A percentile compares a stretch with the other conserved stretches of the same genome.
Conservation (phyloP, 2,329 filamentous ascomycete genomes). For the Colletotrichum sp. region DNA sequence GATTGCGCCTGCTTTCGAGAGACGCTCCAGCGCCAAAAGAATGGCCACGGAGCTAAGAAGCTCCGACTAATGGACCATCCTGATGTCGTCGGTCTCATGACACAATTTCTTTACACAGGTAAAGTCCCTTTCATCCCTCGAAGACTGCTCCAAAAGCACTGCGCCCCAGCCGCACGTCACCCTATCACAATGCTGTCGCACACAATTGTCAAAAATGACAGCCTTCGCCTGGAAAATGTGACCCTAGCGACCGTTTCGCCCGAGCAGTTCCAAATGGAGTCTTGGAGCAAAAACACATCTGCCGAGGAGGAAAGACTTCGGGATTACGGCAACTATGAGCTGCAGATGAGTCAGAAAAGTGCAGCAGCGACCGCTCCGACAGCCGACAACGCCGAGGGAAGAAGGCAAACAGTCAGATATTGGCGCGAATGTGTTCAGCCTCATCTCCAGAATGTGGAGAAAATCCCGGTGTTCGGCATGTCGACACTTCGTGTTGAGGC, state of each 20-base stretch:
- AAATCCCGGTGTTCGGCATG: conserved; percentile 7
- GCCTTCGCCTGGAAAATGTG: background rate
- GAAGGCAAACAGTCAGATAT: background rate
- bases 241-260: too few species aligned
- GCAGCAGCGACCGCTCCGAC: background rate
- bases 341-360: background rate
- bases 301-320: background rate
- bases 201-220: background rate
- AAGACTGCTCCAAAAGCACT: background rate
- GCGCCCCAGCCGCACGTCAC: background rate
- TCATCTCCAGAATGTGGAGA: background rate
- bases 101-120: background rate
- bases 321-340: background rate
- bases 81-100: background rate
- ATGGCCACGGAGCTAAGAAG: background rate
- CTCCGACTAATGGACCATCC: background rate
- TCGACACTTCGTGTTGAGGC: background rate
- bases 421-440: background rate
- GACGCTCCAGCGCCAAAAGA: background rate
- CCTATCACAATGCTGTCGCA: background rate
- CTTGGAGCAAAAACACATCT: too few species aligned
- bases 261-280: too few species aligned
- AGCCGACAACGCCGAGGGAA: background rate
- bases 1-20: background rate
- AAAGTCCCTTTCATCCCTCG: background rate